Percentiles rank a stretch among this genome's conserved stretches.
Evolutionary conservation across 1,284 basidiomycete genomes (phyloP).

Genomic region (Fomitopsis schrenkii): DNA sequence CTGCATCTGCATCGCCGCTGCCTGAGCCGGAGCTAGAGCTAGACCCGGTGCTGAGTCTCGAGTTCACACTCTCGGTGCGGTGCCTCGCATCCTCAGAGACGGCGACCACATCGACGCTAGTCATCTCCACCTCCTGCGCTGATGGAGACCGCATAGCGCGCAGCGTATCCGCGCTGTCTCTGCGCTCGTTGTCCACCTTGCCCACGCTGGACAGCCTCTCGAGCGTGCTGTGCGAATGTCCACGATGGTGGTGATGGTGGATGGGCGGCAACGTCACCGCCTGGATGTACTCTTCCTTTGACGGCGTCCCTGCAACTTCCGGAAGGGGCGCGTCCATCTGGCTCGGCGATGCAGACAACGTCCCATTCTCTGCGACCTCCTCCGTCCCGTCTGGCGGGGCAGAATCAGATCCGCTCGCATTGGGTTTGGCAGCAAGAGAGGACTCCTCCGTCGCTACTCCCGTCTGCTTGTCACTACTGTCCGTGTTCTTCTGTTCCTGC

Average conservation of each 20-base stretch:
- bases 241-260: conserved; percentile 12
- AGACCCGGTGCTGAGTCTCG: conserved; percentile 4
- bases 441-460: conserved; percentile 3
- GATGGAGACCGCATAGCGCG: conserved; percentile 13
- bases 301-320: neutral
- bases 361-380: neutral
- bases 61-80: conserved; percentile 8
- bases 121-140: neutral
- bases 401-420: conserved; percentile 1
- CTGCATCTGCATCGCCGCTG: conserved; percentile 7
- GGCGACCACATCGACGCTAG: neutral
- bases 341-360: conserved; percentile 4
- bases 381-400: neutral
- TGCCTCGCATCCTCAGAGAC: neutral
- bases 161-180: conserved; percentile 24
- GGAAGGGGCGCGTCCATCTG: conserved; percentile 7
- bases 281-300: conserved; percentile 17
- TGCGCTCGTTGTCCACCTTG: conserved; percentile 15
- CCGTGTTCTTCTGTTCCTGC: conserved; percentile 4
- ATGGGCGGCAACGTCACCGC: conserved; percentile 21
- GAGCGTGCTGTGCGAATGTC: conserved; percentile 12
- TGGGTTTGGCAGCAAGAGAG: neutral
- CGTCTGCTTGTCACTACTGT: conserved; percentile 7
- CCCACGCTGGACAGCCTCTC: conserved; percentile 1
- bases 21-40: conserved; percentile 9